A percentile compares a stretch with the other conserved stretches of the same genome.
Evolutionary conservation across 148 eudicot species (phyloP).

Genomic region (Diospyros lotus): DNA sequence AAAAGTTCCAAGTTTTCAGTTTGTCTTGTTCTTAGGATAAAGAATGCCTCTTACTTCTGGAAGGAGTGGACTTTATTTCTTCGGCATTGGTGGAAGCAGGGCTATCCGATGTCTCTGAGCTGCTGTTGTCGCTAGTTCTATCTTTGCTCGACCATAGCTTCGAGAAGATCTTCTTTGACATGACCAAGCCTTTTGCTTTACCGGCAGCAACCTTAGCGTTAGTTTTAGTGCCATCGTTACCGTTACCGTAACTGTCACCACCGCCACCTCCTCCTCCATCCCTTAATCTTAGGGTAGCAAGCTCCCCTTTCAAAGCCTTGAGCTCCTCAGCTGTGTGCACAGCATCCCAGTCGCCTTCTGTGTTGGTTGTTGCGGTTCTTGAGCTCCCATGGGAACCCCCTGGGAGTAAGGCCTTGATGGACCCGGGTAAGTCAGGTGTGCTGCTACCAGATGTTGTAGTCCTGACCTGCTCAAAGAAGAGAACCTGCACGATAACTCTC

Average conservation of each 20-base stretch:
- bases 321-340: constrained; percentile 73
- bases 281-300: constrained; percentile 50
- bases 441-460: constrained; percentile 35
- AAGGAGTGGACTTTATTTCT: constrained; percentile 64
- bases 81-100: constrained; percentile 68
- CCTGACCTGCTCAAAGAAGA: constrained; percentile 82
- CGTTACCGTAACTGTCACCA: no score
- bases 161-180: constrained; percentile 70
- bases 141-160: constrained; percentile 76
- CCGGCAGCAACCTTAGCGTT: constrained; percentile 37
- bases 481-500: constrained; percentile 75
- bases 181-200: constrained; percentile 47
- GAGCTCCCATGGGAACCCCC: constrained; percentile 78
- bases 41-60: constrained; percentile 55
- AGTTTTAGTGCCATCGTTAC: constrained; percentile 18
- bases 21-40: constrained; percentile 7
- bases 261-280: constrained; percentile 30
- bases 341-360: constrained; percentile 87
- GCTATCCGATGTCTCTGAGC: constrained; percentile 88
- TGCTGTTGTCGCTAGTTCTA: constrained; percentile 62
- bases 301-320: constrained; percentile 61
- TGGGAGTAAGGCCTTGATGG: constrained; percentile 35
- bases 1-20: not conserved
- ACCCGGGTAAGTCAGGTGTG: constrained; percentile 47
- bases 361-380: constrained; percentile 69